Percentiles rank a stretch among this genome's conserved stretches.
Evolutionary conservation across 2,329 filamentous ascomycete genomes (phyloP).

Genomic region (Neopestalotiopsis clavispora): DNA sequence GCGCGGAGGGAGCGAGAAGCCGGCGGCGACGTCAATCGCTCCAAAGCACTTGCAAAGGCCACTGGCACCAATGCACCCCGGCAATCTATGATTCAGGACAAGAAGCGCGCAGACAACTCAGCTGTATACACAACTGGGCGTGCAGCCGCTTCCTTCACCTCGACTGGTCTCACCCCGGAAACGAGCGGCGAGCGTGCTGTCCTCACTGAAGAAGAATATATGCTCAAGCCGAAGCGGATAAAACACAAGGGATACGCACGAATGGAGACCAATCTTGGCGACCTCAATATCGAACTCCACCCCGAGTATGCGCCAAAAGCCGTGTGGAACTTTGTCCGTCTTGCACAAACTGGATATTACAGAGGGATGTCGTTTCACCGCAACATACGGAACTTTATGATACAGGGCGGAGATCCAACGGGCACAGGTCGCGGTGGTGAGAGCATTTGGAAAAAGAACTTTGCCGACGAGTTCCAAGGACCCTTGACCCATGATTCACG

Average conservation of each 20-base stretch:
- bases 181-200: constrained; percentile 87
- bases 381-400: constrained; percentile 96
- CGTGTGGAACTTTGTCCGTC: constrained; percentile 94
- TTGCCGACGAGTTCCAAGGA: constrained; percentile 91
- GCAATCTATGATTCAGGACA: constrained; percentile 57
- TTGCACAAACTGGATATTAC: constrained; percentile 92
- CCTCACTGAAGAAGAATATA: constrained; percentile 92
- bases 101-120: constrained; percentile 77
- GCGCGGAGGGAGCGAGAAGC: constrained; percentile 76
- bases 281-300: constrained; percentile 86
- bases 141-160: constrained; percentile 93
- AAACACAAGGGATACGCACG: constrained; percentile 91
- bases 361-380: constrained; percentile 84
- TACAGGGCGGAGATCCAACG: constrained; percentile 93
- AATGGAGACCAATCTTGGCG: constrained; percentile 84
- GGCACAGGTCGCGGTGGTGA: constrained; percentile 90
- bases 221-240: constrained; percentile 87
- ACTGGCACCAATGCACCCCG: constrained; percentile 34
- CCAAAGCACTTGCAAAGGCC: constrained; percentile 47
- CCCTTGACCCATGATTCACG: constrained; percentile 82
- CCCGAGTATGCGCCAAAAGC: constrained; percentile 90
- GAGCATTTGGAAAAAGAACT: constrained; percentile 93
- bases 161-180: constrained; percentile 89
- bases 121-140: constrained; percentile 88
- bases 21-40: constrained; percentile 61